Evolutionary conservation across 352 stramenopile genomes (phyloP).

Genomic region (Phytophthora capsici): DNA sequence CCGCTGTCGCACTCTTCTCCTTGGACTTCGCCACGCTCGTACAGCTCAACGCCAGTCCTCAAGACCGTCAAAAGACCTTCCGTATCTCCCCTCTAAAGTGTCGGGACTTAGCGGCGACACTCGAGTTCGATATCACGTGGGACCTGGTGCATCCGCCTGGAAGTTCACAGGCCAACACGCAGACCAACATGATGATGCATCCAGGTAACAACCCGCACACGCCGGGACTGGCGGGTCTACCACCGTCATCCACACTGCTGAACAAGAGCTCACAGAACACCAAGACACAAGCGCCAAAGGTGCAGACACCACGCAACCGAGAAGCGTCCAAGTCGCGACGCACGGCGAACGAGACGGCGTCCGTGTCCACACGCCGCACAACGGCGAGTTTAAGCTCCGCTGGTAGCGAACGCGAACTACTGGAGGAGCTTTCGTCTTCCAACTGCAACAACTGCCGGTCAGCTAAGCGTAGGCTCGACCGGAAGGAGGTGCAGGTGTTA

Average conservation of each 20-base stretch:
- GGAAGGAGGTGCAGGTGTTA: slow-evolving; percentile 77
- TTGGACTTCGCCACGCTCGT: slow-evolving; percentile 80
- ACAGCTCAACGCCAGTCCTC: slow-evolving; percentile 43
- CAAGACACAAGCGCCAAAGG: slow-evolving; percentile 22
- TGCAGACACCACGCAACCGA: slow-evolving; percentile 25
- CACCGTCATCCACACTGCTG: slow-evolving; percentile 50
- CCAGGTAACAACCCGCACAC: slow-evolving; percentile 14
- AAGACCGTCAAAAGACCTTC: slow-evolving; percentile 59
- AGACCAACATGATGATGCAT: slow-evolving; percentile 34
- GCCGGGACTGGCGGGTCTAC: slow-evolving; percentile 32
- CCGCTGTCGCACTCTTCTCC: slow-evolving; percentile 76
- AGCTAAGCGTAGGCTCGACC: slow-evolving; percentile 65
- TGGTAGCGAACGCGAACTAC: slow-evolving; percentile 56
- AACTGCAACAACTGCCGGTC: slow-evolving; percentile 60
- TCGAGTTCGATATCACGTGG: slow-evolving; percentile 84
- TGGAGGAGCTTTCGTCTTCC: slow-evolving; percentile 44
- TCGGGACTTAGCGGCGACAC: slow-evolving; percentile 69
- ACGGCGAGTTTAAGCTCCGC: slow-evolving; percentile 68
- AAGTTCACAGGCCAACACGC: slow-evolving; percentile 12
- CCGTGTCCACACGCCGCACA: slow-evolving; percentile 54
- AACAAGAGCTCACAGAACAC: slow-evolving; percentile 15
- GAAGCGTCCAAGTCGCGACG: slow-evolving; percentile 29
- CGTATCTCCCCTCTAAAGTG: slow-evolving; percentile 75
- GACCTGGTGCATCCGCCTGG: slow-evolving; percentile 45
- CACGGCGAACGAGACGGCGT: slow-evolving; percentile 30